Base-by-base conservation (phyloP, 2,329 filamentous ascomycete genomes). In the Ophiostoma novo-ulmi region DNA sequence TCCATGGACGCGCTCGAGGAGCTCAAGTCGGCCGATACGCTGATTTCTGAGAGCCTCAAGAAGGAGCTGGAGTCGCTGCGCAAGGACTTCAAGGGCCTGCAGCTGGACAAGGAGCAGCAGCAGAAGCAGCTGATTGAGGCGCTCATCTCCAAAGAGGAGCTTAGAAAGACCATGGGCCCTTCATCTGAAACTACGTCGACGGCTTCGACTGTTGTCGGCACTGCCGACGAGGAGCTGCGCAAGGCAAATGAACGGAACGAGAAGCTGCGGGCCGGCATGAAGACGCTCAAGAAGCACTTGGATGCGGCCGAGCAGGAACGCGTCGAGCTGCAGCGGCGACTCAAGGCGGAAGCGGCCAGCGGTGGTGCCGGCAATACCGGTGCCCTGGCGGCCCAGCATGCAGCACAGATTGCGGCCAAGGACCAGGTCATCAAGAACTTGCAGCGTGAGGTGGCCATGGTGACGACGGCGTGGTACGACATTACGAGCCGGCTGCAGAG, bases 401-500 rank as follows among this genome's bases (percentile, higher is more conserved):
- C 68, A 64, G 69, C 69, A 0, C 70, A 71, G 68, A 75, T 87
- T 83, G 83, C 83, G 63, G 81, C 83, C 70, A 79, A 79, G 73
- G 85, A 88, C 66, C 81, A 85, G 76, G 80, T 83, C 68, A 85
- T 91, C 76, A 87, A 88, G 74, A 91, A 89, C 75, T 85, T 96
- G 72, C 86, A 91, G 78, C 87, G 90, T 75, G 92, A 96, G 79
- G 93, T 92, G 78, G 85, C 85, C 55, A 85, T 95, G 77, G 92
- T 96, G 76, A 84, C 89, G 36, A 91, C 89, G n/a, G 92, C 92
- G 1, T 96, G 91, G 91, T 94, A 94, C 80, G 91, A 94, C 79
- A 85, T 95, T 76, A 89, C 89, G 36, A 89, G 85, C 77, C 85
- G 92, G 69, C 80, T 96, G 75, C 92, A 95, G 80, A 93, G 91